Conservation (phyloP, 1,284 basidiomycete species). For the Moniliella sp. region DNA sequence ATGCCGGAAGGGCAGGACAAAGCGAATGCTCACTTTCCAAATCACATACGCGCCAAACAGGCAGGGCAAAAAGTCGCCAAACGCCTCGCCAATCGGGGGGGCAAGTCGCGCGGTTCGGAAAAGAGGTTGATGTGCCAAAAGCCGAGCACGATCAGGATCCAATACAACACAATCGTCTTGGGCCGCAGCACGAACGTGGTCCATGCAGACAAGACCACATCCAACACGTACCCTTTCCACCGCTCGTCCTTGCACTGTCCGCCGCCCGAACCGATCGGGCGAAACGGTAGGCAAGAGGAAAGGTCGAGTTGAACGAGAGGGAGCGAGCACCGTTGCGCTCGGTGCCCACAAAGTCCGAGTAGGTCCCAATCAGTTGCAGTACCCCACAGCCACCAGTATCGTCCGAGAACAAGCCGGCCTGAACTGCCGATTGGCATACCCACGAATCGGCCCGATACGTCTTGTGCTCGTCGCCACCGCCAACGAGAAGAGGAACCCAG, state of each 20-base stretch:
- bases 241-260: slow-evolving; percentile 51
- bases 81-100: slow-evolving; percentile 43
- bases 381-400: slow-evolving; percentile 55
- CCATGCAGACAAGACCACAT: slow-evolving; percentile 40
- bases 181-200: slow-evolving; percentile 56
- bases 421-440: slow-evolving; percentile 58
- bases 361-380: slow-evolving; percentile 49
- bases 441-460: slow-evolving; percentile 68
- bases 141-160: slow-evolving; percentile 56
- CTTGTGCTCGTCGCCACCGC: slow-evolving; percentile 46
- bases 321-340: slow-evolving; percentile 48
- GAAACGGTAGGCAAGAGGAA: slow-evolving; percentile 46
- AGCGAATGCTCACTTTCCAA: slow-evolving; percentile 55
- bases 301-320: slow-evolving; percentile 48
- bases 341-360: slow-evolving; percentile 46
- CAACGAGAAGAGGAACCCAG: slow-evolving; percentile 56
- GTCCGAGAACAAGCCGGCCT: slow-evolving; percentile 48
- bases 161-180: slow-evolving; percentile 45
- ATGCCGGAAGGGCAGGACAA: slow-evolving; percentile 50
- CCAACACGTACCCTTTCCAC: slow-evolving; percentile 36
- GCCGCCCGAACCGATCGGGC: slow-evolving; percentile 32
- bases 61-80: slow-evolving; percentile 46
- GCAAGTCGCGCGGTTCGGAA: slow-evolving; percentile 47
- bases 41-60: slow-evolving; percentile 48
- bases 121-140: slow-evolving; percentile 68